Conservation (phyloP, 2,329 filamentous ascomycete species). For the Ampelomyces quisqualis region DNA sequence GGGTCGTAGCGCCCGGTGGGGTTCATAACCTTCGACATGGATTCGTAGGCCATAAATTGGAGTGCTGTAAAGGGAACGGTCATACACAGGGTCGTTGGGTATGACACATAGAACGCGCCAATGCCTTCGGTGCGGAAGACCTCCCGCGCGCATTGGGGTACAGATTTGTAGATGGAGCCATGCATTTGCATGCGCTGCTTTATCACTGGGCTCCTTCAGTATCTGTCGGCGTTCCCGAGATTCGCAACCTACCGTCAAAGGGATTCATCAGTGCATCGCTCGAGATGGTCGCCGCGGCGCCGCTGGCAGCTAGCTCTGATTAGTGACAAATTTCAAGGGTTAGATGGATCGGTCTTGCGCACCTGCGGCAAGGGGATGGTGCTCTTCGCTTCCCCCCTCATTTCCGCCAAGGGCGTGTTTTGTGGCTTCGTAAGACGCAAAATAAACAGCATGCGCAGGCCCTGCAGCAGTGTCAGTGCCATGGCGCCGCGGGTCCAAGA, state of each 20-base stretch:
- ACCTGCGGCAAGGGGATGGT: constrained; percentile 94
- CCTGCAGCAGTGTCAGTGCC: constrained; percentile 56
- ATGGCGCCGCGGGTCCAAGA: constrained; percentile 2
- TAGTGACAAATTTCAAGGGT: constrained; percentile 29
- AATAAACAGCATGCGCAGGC: constrained; percentile 96
- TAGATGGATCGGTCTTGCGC: constrained; percentile 29
- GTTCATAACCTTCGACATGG: constrained; percentile 91
- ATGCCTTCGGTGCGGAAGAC: constrained; percentile 88
- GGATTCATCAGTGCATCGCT: constrained; percentile 99
- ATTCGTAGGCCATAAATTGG: constrained; percentile 97
- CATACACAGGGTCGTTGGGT: constrained; percentile 97
- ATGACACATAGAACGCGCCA: constrained; percentile 94
- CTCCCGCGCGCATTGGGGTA: constrained; percentile 81
- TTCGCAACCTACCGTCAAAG: constrained; percentile 75
- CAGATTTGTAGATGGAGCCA: constrained; percentile 86
- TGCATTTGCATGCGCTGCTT: constrained; percentile 99
- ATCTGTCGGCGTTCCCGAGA: neutral
- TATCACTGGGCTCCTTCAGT: constrained; percentile 66
- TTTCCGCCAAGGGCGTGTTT: constrained; percentile 97
- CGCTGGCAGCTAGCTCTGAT: constrained; percentile 71
- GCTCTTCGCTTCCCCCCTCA: constrained; percentile 76
- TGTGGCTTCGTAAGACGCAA: constrained; percentile 95
- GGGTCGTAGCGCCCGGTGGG: constrained; percentile 84
- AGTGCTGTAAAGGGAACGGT: constrained; percentile 96
- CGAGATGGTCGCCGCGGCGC: constrained; percentile 91